Evolutionary conservation across 2,329 filamentous ascomycete genomes (phyloP).

Genomic region (Colletotrichum sidae): DNA sequence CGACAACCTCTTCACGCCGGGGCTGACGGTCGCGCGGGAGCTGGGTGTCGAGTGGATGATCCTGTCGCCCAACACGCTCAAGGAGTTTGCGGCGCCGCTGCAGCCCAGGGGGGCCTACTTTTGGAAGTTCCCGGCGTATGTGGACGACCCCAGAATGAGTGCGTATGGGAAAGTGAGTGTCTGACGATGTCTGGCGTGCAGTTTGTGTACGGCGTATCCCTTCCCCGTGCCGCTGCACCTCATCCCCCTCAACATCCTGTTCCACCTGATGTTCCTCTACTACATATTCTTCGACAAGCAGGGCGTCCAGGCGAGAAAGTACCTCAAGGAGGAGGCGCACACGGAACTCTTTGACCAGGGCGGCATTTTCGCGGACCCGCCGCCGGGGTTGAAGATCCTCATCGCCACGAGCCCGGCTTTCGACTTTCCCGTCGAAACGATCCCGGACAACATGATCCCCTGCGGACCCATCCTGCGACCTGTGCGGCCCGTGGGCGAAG

Average conservation of each 20-base stretch:
- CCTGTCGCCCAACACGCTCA: slow-evolving; percentile 4
- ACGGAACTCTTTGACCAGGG: neutral
- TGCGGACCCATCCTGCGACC: slow-evolving; percentile 60
- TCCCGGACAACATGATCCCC: slow-evolving; percentile 53
- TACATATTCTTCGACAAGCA: neutral
- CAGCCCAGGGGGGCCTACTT: slow-evolving; percentile 28
- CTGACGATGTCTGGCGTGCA: neutral
- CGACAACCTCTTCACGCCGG: slow-evolving; percentile 33
- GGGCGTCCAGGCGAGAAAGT: neutral
- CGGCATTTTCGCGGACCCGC: neutral
- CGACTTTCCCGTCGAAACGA: slow-evolving; percentile 52
- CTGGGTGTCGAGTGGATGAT: slow-evolving; percentile 9
- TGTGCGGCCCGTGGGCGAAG: slow-evolving; percentile 45
- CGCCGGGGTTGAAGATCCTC: slow-evolving; percentile 38
- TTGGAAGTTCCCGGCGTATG: slow-evolving; percentile 52
- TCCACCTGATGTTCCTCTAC: neutral
- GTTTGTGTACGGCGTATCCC: slow-evolving; percentile 1
- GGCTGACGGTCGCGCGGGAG: slow-evolving; percentile 25
- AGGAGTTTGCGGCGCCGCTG: neutral
- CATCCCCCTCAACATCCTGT: slow-evolving; percentile 11
- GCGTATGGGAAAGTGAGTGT: slow-evolving; percentile 36
- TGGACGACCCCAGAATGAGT: neutral
- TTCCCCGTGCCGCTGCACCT: slow-evolving; percentile 16
- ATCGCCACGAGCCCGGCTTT: slow-evolving; percentile 45
- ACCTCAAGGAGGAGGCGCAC: neutral